phyloP scores from a whole-genome alignment of 2,329 filamentous ascomycete genomes.

The Lizonia empirigonia region DNA sequence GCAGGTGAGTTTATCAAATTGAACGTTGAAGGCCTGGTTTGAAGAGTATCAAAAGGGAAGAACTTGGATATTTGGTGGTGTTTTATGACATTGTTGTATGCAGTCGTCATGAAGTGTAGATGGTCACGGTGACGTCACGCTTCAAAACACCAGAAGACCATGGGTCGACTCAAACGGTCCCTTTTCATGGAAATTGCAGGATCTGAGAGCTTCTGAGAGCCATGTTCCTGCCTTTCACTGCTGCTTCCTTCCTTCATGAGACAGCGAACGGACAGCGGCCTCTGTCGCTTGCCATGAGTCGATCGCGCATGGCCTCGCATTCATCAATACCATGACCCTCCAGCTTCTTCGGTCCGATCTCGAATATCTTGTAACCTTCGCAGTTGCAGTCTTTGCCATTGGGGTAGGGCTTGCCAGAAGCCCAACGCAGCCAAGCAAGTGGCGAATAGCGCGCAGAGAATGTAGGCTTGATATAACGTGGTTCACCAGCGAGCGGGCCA shows the following conservation, averaged over 20 bases:
- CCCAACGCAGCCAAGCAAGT: conserved; percentile 47
- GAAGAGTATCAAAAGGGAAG: too few relatives aligned
- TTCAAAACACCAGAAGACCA: too few relatives aligned
- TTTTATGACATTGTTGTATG: neutral
- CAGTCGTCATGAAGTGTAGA: conserved; percentile 13
- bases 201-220: too few relatives aligned
- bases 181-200: too few relatives aligned
- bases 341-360: conserved; percentile 66
- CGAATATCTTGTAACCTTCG: conserved; percentile 60
- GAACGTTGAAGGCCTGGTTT: neutral
- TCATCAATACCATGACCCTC: conserved; percentile 53
- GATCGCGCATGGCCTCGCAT: conserved; percentile 32
- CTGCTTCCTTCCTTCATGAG: too few relatives aligned
- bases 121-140: conserved; percentile 13
- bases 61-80: neutral
- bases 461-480: conserved; percentile 31
- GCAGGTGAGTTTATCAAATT: neutral
- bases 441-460: conserved; percentile 26
- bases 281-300: conserved; percentile 30
- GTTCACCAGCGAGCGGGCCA: too few relatives aligned
- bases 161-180: neutral
- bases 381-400: conserved; percentile 60
- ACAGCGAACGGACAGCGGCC: conserved; percentile 42
- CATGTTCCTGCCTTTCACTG: too few relatives aligned
- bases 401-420: conserved; percentile 68